Conservation (phyloP, 805 yeast species). For the Wickerhamomyces bovis region DNA sequence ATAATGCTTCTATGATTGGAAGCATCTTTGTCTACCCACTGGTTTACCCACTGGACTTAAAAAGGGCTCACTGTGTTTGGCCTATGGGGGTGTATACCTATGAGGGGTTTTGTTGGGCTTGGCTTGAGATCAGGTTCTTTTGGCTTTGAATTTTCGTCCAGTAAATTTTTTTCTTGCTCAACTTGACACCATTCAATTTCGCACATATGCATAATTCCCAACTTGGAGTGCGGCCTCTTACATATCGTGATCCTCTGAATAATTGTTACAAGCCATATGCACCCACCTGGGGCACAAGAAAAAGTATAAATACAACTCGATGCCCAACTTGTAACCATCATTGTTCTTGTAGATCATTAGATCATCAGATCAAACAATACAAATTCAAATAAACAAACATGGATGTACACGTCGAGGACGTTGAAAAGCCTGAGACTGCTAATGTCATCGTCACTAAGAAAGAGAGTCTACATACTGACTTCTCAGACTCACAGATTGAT, state of each 20-base stretch:
- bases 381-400: neutral
- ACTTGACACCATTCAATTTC: neutral
- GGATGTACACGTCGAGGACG: conserved; percentile 16
- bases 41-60: too few species aligned
- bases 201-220: neutral
- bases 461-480: neutral
- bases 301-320: neutral
- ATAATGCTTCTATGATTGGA: too few species aligned
- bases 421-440: conserved; percentile 7
- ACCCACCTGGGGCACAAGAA: neutral
- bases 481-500: conserved; percentile 5
- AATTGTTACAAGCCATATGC: neutral
- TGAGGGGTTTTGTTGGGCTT: too few species aligned
- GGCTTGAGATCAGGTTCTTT: too few species aligned
- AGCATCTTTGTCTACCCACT: too few species aligned
- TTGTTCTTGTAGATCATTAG: too few species aligned
- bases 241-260: neutral
- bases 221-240: neutral
- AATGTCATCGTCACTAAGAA: conserved; percentile 8
- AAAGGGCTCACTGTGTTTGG: too few species aligned
- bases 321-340: neutral
- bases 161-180: neutral
- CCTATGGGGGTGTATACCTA: too few species aligned
- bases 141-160: too few species aligned
- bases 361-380: too few species aligned